phyloP scores from a whole-genome alignment of 2,329 filamentous ascomycete genomes.

The Diaporthe ampelina region DNA sequence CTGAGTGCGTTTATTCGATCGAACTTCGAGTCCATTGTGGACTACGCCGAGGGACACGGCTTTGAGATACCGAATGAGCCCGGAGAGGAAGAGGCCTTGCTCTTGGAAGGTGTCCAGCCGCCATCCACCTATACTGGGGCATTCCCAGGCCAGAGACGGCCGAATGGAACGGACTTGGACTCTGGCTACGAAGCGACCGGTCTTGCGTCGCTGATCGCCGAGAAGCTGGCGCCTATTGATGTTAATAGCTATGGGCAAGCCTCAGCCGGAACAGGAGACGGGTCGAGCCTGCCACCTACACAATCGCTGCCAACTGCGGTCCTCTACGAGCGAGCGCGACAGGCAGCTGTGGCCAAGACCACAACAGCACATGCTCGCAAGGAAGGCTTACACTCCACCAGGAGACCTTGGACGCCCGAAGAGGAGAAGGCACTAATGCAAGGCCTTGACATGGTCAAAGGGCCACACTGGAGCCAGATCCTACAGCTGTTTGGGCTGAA shows the following conservation, averaged over 20 bases:
- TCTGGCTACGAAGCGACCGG: slow-evolving; percentile 44
- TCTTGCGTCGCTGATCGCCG: slow-evolving; percentile 47
- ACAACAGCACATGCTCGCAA: slow-evolving; percentile 65
- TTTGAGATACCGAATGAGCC: slow-evolving; percentile 54
- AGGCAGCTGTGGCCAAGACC: slow-evolving; percentile 70
- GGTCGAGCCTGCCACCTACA: slow-evolving; percentile 64
- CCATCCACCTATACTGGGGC: slow-evolving; percentile 38
- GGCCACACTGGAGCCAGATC: slow-evolving; percentile 94
- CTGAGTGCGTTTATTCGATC: slow-evolving; percentile 51
- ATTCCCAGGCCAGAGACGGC: slow-evolving; percentile 39
- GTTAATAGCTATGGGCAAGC: slow-evolving; percentile 34
- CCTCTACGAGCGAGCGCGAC: slow-evolving; percentile 71
- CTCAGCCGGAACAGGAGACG: slow-evolving; percentile 47
- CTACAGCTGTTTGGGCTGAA: slow-evolving; percentile 85
- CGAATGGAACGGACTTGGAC: slow-evolving; percentile 25
- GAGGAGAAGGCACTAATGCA: slow-evolving; percentile 93
- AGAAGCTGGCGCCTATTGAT: slow-evolving; percentile 43
- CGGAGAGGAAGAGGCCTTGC: slow-evolving; percentile 42
- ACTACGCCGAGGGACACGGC: slow-evolving; percentile 55
- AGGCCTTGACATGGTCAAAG: slow-evolving; percentile 88
- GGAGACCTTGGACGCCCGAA: slow-evolving; percentile 88
- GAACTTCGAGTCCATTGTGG: slow-evolving; percentile 50
- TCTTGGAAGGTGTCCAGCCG: slow-evolving; percentile 40
- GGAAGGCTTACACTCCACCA: slow-evolving; percentile 71
- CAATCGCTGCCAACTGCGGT: slow-evolving; percentile 68